A percentile compares a stretch with the other conserved stretches of the same genome.
phyloP scores from a whole-genome alignment of 2,329 filamentous ascomycete species.

The Lecanoromycetidae sp. region DNA sequence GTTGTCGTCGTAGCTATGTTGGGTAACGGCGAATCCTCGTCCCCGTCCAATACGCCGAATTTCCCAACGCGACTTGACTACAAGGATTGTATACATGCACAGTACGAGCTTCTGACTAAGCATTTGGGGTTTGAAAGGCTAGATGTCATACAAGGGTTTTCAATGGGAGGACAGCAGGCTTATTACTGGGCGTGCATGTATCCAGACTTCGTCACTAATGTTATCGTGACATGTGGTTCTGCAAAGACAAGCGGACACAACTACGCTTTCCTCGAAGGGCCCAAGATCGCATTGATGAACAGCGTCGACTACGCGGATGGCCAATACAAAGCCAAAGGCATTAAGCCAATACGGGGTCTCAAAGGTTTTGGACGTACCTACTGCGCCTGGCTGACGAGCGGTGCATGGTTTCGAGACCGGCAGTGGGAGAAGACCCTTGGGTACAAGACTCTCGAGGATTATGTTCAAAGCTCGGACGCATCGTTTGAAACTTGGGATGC shows the following conservation, averaged over 20 bases:
- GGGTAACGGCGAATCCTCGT: constrained; percentile 38
- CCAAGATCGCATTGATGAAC: constrained; percentile 32
- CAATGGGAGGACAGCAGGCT: constrained; percentile 40
- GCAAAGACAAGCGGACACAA: constrained; percentile 38
- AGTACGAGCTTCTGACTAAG: constrained; percentile 29
- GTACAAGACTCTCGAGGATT: constrained; percentile 29
- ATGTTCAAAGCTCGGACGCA: constrained; percentile 24
- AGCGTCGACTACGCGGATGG: constrained; percentile 31
- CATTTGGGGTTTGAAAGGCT: constrained; percentile 27
- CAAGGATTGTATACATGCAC: constrained; percentile 33
- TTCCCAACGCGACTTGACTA: constrained; percentile 33
- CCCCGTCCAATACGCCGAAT: constrained; percentile 33
- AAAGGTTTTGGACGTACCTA: constrained; percentile 37
- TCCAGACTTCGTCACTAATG: constrained; percentile 29
- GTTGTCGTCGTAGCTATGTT: constrained; percentile 38
- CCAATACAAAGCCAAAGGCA: constrained; percentile 21
- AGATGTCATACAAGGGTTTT: constrained; percentile 36
- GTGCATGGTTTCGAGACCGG: constrained; percentile 35
- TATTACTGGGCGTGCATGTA: constrained; percentile 39
- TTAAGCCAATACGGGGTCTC: constrained; percentile 28
- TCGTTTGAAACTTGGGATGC: constrained; percentile 32
- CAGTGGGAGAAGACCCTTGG: constrained; percentile 28
- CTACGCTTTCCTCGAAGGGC: constrained; percentile 37
- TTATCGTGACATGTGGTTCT: constrained; percentile 35
- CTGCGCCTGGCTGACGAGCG: constrained; percentile 36